Conservation (phyloP, 371 early-diverging fungal species). For the Mycotypha africana region DNA sequence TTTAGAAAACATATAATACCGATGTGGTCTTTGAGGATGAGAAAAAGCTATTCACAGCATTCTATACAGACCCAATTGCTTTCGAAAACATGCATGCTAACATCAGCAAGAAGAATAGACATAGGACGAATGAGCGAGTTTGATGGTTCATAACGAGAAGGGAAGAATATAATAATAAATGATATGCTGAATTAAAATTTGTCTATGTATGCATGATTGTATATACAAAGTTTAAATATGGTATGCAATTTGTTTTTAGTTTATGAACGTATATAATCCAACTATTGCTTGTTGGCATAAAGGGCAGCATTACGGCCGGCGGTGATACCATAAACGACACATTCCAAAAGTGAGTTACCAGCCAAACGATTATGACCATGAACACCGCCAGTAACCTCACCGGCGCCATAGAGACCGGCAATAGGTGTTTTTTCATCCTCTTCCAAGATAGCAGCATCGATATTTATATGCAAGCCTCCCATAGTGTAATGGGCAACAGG, state of each 20-base stretch:
- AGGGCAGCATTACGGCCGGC: conserved; percentile 59
- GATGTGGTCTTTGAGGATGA: conserved; percentile 4
- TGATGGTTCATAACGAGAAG: too few relatives aligned
- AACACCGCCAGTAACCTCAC: conserved; percentile 75
- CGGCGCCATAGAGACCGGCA: conserved; percentile 70
- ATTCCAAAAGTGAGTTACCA: conserved; percentile 80
- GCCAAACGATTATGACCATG: conserved; percentile 83
- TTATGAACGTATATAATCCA: too few relatives aligned
- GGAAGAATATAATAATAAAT: too few relatives aligned
- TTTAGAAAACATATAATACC: background rate
- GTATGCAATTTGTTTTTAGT: too few relatives aligned
- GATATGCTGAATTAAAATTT: too few relatives aligned
- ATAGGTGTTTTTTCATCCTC: conserved; percentile 7
- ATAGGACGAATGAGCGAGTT: too few relatives aligned
- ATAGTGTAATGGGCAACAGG: conserved; percentile 86
- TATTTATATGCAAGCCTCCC: conserved; percentile 76
- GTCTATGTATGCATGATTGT: too few relatives aligned
- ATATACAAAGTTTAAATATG: too few relatives aligned
- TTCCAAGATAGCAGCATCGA: conserved; percentile 24
- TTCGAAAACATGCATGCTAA: conserved; percentile 11
- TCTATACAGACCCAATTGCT: conserved; percentile 16
- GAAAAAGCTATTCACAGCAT: conserved; percentile 11
- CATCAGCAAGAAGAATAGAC: too few relatives aligned
- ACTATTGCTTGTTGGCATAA: conserved; percentile 4
- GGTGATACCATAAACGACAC: conserved; percentile 81